Base-by-base conservation (phyloP, 352 stramenopile species). In the Globisporangium middletonii region DNA sequence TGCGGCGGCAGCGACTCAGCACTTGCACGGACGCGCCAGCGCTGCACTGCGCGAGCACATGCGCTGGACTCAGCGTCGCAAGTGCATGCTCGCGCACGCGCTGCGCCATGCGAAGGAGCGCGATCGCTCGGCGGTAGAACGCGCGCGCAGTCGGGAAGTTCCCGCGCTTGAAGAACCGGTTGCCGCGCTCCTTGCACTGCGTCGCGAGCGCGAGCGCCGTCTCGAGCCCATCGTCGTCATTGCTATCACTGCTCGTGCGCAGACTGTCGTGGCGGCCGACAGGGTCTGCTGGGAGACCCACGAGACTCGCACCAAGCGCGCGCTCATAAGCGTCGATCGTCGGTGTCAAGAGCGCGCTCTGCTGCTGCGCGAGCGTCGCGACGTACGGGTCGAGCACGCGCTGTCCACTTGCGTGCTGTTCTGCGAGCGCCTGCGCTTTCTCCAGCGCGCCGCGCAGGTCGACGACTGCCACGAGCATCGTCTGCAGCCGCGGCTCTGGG, bases 71-170 rank as follows among this genome's bases (percentile, higher is more conserved):
- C 30, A 87, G 56, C 9, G 60, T 61, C 41, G 57, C 57, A 9
- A 85, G 55, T 12, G 50, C 57, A 15, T 71, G 74, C 6, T 89
- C 76, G 59, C 72, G 67, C 52, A 73, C 67, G 26, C 71, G 63
- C 57, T 89, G 71, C 4, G 72, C 67, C 43, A 65, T 55, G 26
- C 66, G 71, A 7, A 89, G 63, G 30, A 83, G 71, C 19, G 75
- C 59, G 26, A 89, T 75, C 6, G 75, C 76, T 50, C 73, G 78
- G 8, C 72, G 73, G 49, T 92, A 92, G 65, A 89, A 89, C 2
- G 64, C 48, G 30, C 76, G 72, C 26, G 82, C 71, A 4, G 76
- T 79, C 1, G 69, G 57, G 47, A 79, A 82, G 38, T 92, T 88
- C 0, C 77, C 82, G 3, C 72, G 72, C 13, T 71, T 69, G 55